These are phyloP conservation scores for Boletus patriciae DNA, from an alignment of 768 basidiomycete genomes.

Conservation along the genomic window DNA sequence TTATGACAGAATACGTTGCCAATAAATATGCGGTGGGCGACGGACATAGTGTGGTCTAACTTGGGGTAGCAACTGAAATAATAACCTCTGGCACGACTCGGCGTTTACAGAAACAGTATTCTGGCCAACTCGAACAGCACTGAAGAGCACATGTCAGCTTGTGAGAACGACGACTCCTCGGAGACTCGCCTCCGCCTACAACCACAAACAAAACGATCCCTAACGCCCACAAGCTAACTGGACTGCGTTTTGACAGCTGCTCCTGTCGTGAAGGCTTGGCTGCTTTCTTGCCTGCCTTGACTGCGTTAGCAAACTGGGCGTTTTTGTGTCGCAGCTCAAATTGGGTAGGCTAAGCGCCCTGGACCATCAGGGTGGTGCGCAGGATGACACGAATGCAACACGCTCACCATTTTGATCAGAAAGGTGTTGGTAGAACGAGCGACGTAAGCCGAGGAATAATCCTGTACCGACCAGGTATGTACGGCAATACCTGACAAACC, in stretches of 20 bases:
- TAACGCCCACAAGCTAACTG: slow-evolving; percentile 73
- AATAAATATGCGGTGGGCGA: slow-evolving; percentile 15
- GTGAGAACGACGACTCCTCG: not conserved
- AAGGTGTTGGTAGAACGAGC: slow-evolving; percentile 25
- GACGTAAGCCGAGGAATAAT: slow-evolving; percentile 18
- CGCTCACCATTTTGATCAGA: slow-evolving; percentile 33
- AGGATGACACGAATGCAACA: not conserved
- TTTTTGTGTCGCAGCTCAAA: slow-evolving; percentile 82
- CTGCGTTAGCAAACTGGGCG: slow-evolving; percentile 74
- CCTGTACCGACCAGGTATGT: not conserved
- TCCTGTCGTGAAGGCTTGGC: slow-evolving; percentile 73
- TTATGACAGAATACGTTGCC: slow-evolving; percentile 5
- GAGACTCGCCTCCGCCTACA: slow-evolving; percentile 71
- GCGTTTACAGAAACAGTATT: slow-evolving; percentile 60
- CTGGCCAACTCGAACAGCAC: slow-evolving; percentile 74
- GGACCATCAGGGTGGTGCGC: not conserved
- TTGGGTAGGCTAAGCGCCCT: slow-evolving; percentile 60
- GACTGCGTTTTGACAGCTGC: slow-evolving; percentile 66
- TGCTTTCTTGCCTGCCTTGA: slow-evolving; percentile 73
- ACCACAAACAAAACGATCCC: slow-evolving; percentile 76
- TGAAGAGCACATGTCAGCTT: slow-evolving; percentile 30
- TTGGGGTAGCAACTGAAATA: not conserved
- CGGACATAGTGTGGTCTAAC: not conserved
- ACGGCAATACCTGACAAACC: no score
- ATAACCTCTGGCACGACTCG: not conserved